These are phyloP conservation scores for Syzygium syzygioides DNA, from an alignment of 441 rosid genomes.

Conservation along the genomic window DNA sequence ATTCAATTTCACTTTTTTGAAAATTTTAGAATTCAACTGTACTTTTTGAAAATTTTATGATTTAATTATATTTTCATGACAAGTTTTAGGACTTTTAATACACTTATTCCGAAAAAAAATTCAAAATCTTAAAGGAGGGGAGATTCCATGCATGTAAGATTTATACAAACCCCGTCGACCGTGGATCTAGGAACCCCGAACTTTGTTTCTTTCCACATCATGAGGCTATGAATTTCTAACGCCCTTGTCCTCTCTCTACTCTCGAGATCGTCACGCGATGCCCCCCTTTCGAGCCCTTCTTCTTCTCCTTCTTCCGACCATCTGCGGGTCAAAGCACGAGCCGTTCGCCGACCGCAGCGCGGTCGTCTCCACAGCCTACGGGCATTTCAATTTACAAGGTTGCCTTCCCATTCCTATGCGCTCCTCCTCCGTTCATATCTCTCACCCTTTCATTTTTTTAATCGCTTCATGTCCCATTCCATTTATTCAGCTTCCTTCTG, in stretches of 20 bases:
- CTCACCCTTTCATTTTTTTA: neutral
- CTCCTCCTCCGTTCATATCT: neutral
- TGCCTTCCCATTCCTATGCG: neutral
- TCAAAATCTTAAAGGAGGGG: neutral
- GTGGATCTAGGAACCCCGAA: neutral
- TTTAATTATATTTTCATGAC: no score
- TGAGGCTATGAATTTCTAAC: neutral
- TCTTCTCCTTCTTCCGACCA: constrained; percentile 26
- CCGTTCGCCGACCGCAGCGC: constrained; percentile 75
- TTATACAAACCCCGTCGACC: neutral
- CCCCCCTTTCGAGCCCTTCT: neutral
- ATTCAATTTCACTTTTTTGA: no score
- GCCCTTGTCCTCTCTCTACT: neutral
- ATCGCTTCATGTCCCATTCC: neutral
- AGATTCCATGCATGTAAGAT: neutral
- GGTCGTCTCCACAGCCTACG: constrained; percentile 40
- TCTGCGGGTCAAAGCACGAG: constrained; percentile 47
- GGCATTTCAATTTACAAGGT: constrained; percentile 58
- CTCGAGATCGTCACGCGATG: neutral
- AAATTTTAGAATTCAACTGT: no score
- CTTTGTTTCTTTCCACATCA: neutral
- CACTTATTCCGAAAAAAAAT: no score
- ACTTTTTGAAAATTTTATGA: no score
- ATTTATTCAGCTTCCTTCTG: constrained; percentile 15
- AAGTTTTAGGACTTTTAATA: no score